phyloP scores from a whole-genome alignment of 2,329 filamentous ascomycete genomes.

The Neopestalotiopsis rosae region DNA sequence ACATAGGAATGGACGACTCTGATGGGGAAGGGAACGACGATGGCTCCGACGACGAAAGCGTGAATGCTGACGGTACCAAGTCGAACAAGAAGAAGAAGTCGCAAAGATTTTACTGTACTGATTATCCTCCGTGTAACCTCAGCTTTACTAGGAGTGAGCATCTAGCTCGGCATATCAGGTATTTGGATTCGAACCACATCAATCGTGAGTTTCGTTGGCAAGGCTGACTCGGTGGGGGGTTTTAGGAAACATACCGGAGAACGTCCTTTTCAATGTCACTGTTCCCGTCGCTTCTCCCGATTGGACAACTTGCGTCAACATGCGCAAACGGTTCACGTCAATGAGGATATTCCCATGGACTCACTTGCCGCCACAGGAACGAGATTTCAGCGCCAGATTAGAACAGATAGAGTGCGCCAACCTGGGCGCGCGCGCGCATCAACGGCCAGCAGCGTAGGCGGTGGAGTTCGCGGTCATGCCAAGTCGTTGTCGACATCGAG shows the following conservation, averaged over 20 bases:
- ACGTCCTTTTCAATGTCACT: constrained; percentile 95
- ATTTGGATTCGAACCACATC: constrained; percentile 26
- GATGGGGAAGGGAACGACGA: constrained; percentile 67
- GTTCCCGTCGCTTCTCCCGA: constrained; percentile 81
- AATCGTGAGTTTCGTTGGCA: background rate
- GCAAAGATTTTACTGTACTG: constrained; percentile 93
- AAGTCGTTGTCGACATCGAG: constrained; percentile 88
- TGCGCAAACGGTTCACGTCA: constrained; percentile 96
- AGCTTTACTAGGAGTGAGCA: constrained; percentile 98
- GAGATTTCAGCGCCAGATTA: constrained; percentile 88
- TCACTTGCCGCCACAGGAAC: constrained; percentile 93
- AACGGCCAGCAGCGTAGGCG: constrained; percentile 75
- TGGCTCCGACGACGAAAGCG: constrained; percentile 69
- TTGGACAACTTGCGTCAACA: constrained; percentile 96
- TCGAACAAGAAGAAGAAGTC: constrained; percentile 95
- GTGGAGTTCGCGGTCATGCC: constrained; percentile 78
- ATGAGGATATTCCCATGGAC: constrained; percentile 94
- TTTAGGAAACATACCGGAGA: constrained; percentile 94
- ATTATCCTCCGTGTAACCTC: constrained; percentile 90
- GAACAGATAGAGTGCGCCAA: constrained; percentile 82
- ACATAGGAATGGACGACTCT: constrained; percentile 79
- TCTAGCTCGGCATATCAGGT: constrained; percentile 91
- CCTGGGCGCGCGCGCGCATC: constrained; percentile 77
- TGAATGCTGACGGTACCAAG: constrained; percentile 68
- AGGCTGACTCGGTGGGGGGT: constrained; percentile 28